These are phyloP conservation scores for Aspergillus quadrilineatus DNA, from an alignment of 2,329 filamentous ascomycete genomes.

Conservation along the genomic window DNA sequence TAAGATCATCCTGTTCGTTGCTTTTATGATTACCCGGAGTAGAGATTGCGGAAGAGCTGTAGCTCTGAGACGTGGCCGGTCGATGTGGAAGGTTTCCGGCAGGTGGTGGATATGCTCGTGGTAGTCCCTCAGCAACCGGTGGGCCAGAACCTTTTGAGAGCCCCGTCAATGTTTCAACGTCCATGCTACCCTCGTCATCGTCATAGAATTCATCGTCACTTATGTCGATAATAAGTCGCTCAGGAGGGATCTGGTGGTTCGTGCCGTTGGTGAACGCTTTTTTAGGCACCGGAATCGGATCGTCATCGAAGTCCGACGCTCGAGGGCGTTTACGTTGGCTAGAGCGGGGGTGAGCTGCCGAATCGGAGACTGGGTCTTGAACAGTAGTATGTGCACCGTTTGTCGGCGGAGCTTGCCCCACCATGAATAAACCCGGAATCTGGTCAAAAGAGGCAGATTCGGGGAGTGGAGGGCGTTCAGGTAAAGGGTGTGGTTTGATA, in stretches of 20 bases:
- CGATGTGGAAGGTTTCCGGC: slow-evolving; percentile 43
- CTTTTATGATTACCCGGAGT: slow-evolving; percentile 38
- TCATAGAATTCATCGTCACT: slow-evolving; percentile 66
- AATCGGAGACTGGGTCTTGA: slow-evolving; percentile 20
- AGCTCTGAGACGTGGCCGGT: slow-evolving; percentile 42
- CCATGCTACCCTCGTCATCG: slow-evolving; percentile 33
- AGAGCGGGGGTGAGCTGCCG: slow-evolving; percentile 23
- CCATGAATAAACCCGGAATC: slow-evolving; percentile 57
- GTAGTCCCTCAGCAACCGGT: slow-evolving; percentile 24
- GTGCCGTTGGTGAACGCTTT: slow-evolving; percentile 61
- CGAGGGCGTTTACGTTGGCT: slow-evolving; percentile 59
- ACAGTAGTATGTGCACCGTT: slow-evolving; percentile 12
- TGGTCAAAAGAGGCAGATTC: slow-evolving; percentile 33
- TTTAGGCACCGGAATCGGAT: slow-evolving; percentile 53
- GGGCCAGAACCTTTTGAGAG: slow-evolving; percentile 6
- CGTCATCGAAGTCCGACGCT: slow-evolving; percentile 70
- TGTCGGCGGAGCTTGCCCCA: slow-evolving; percentile 19
- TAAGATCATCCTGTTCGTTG: slow-evolving; percentile 45
- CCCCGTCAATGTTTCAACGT: slow-evolving; percentile 34
- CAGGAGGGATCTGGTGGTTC: slow-evolving; percentile 33
- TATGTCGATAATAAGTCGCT: slow-evolving; percentile 76
- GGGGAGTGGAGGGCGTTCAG: slow-evolving; percentile 37
- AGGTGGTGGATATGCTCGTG: slow-evolving; percentile 49
- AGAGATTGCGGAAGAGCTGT: slow-evolving; percentile 37
- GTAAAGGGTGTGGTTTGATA: slow-evolving; percentile 38